phyloP scores from a whole-genome alignment of 306 rosid species.

The Vicia villosa region DNA sequence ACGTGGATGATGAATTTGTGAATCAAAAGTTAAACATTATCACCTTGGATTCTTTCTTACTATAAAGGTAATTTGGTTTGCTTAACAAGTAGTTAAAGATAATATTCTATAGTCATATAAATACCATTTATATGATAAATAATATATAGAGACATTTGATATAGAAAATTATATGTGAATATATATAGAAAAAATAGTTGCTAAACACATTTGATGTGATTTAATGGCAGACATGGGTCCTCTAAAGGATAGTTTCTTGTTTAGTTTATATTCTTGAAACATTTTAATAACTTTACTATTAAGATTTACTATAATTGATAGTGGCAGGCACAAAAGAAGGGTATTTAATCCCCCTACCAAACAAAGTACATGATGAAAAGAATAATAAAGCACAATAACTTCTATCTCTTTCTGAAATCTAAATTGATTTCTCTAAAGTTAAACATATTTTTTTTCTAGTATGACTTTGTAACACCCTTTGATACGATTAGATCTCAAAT shows the following conservation, averaged over 20 bases:
- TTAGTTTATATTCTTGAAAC: constrained; percentile 34
- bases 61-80: constrained; percentile 41
- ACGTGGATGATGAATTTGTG: constrained; percentile 40
- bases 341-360: constrained; percentile 33
- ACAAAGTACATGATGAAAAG: constrained; percentile 20
- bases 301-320: constrained; percentile 43
- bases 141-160: too few species aligned
- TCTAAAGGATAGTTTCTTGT: constrained; percentile 33
- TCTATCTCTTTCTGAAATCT: background rate
- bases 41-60: constrained; percentile 62
- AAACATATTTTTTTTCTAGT: background rate
- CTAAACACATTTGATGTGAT: constrained; percentile 41
- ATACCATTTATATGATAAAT: too few species aligned
- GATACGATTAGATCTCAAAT: background rate
- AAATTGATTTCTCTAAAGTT: background rate
- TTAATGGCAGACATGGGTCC: constrained; percentile 56
- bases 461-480: background rate
- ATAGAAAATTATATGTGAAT: background rate
- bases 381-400: constrained; percentile 4
- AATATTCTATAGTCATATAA: background rate
- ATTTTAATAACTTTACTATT: constrained; percentile 5
- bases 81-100: constrained; percentile 30
- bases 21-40: constrained; percentile 45
- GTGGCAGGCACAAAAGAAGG: constrained; percentile 44
- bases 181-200: constrained; percentile 9